These are phyloP conservation scores for Gymnopus androsaceus DNA, from an alignment of 1,284 basidiomycete species.

Conservation along the genomic window DNA sequence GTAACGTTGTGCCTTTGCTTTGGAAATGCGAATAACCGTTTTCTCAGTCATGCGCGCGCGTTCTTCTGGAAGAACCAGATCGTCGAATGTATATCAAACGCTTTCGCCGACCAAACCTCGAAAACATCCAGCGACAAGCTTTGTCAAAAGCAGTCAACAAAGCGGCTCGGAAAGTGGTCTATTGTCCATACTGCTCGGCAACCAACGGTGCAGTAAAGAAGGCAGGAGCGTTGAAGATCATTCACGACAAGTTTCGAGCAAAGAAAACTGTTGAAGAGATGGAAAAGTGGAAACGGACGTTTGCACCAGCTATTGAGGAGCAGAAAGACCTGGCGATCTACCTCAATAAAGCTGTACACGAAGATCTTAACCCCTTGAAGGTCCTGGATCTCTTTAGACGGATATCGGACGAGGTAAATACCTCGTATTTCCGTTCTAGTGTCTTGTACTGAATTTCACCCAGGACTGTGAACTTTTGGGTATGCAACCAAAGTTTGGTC, in stretches of 20 bases:
- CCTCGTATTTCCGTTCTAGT: slow-evolving; percentile 20
- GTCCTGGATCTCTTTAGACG: slow-evolving; percentile 92
- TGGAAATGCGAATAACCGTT: slow-evolving; percentile 2
- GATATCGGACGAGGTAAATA: slow-evolving; percentile 83
- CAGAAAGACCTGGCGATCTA: slow-evolving; percentile 88
- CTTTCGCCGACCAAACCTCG: slow-evolving; percentile 88
- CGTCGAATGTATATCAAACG: slow-evolving; percentile 83
- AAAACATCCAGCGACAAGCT: slow-evolving; percentile 89
- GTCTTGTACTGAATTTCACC: not conserved
- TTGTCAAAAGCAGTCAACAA: slow-evolving; percentile 90
- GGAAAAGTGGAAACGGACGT: slow-evolving; percentile 86
- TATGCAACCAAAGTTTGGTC: slow-evolving; percentile 83
- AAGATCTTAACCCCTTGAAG: slow-evolving; percentile 95
- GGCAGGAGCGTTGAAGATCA: slow-evolving; percentile 84
- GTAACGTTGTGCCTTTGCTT: not conserved
- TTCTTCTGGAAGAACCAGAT: slow-evolving; percentile 89
- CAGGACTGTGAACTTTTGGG: slow-evolving; percentile 96
- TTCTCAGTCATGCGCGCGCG: slow-evolving; percentile 86
- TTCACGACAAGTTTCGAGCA: slow-evolving; percentile 96
- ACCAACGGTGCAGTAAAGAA: slow-evolving; percentile 98
- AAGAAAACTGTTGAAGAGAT: slow-evolving; percentile 92
- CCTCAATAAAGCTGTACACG: slow-evolving; percentile 86
- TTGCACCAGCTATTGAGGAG: slow-evolving; percentile 80
- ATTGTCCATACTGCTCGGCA: slow-evolving; percentile 92
- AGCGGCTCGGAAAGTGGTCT: slow-evolving; percentile 86